Evolutionary conservation across 257 asterid genomes (phyloP).

Genomic region (Perilla frutescens): DNA sequence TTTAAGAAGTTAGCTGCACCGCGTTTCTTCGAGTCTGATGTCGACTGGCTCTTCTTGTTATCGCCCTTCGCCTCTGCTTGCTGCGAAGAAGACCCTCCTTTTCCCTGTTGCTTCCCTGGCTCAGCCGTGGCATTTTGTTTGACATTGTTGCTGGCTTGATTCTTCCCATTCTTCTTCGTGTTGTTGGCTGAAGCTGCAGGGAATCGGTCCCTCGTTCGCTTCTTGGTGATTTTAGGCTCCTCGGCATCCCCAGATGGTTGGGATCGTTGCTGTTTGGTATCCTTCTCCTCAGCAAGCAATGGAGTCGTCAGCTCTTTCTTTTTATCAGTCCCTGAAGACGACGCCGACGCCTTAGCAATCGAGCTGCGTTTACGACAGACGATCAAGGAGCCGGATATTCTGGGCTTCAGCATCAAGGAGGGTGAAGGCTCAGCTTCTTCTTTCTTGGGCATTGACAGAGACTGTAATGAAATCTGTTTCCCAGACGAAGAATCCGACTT

Average conservation of each 20-base stretch:
- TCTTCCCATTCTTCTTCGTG: conserved; percentile 55
- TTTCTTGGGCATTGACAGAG: conserved; percentile 50
- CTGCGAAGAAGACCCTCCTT: conserved; percentile 52
- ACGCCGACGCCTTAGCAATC: conserved; percentile 57
- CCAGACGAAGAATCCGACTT: conserved; percentile 60
- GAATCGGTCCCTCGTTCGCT: conserved; percentile 61
- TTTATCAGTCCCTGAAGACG: conserved; percentile 56
- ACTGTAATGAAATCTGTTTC: conserved; percentile 57
- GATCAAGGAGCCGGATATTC: conserved; percentile 59
- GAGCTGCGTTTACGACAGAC: conserved; percentile 80
- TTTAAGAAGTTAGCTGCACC: conserved; percentile 68
- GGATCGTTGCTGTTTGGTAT: conserved; percentile 31
- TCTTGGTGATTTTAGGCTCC: conserved; percentile 68
- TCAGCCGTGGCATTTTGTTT: conserved; percentile 41
- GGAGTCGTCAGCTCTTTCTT: conserved; percentile 48
- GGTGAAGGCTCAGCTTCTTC: conserved; percentile 52
- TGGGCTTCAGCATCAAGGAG: conserved; percentile 58
- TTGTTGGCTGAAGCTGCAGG: conserved; percentile 42
- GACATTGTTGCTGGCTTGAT: conserved; percentile 35
- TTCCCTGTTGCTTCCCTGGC: conserved; percentile 42
- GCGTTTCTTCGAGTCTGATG: conserved; percentile 60
- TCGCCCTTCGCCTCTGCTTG: conserved; percentile 47
- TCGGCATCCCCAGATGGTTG: conserved; percentile 44
- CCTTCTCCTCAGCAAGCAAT: conserved; percentile 41
- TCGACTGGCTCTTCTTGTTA: conserved; percentile 48